These are phyloP conservation scores for Juglanconis sp. DNA, from an alignment of 2,329 filamentous ascomycete species.

Conservation along the genomic window DNA sequence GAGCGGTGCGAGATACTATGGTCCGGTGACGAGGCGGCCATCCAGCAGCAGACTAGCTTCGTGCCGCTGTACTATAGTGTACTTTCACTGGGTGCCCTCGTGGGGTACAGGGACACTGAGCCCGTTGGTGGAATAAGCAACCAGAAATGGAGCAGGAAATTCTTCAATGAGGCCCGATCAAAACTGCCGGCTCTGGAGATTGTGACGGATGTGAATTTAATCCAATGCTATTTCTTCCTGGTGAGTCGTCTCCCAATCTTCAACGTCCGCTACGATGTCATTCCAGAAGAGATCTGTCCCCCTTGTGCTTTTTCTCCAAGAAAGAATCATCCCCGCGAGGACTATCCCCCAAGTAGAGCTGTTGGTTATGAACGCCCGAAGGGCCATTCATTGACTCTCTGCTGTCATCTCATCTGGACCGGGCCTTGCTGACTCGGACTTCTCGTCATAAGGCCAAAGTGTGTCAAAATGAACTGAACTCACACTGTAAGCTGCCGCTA, in stretches of 20 bases:
- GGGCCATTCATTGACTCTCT: too few relatives aligned
- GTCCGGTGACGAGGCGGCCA: conserved; percentile 25
- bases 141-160: conserved; percentile 43
- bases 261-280: too few relatives aligned
- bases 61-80: conserved; percentile 45
- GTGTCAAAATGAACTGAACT: conserved; percentile 47
- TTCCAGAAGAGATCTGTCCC: not conserved
- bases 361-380: too few relatives aligned
- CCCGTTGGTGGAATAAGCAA: conserved; percentile 40
- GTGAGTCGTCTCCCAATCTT: conserved; percentile 21
- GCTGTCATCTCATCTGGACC: not conserved
- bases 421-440: not conserved
- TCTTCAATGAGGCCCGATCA: conserved; percentile 40
- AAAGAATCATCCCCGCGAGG: too few relatives aligned
- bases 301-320: too few relatives aligned
- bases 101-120: conserved; percentile 41
- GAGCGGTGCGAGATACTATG: conserved; percentile 40
- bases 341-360: too few relatives aligned
- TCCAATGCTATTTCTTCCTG: conserved; percentile 46
- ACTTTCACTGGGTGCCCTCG: conserved; percentile 42
- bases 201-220: conserved; percentile 43
- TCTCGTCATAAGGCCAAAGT: conserved; percentile 37
- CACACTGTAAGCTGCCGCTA: conserved; percentile 33
- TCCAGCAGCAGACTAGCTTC: conserved; percentile 35
- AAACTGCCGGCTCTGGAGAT: conserved; percentile 38